Percentiles rank a stretch among this genome's conserved stretches.
Conservation (phyloP, 495 filamentous ascomycete species). For the Astrothelium subdiscretum region DNA sequence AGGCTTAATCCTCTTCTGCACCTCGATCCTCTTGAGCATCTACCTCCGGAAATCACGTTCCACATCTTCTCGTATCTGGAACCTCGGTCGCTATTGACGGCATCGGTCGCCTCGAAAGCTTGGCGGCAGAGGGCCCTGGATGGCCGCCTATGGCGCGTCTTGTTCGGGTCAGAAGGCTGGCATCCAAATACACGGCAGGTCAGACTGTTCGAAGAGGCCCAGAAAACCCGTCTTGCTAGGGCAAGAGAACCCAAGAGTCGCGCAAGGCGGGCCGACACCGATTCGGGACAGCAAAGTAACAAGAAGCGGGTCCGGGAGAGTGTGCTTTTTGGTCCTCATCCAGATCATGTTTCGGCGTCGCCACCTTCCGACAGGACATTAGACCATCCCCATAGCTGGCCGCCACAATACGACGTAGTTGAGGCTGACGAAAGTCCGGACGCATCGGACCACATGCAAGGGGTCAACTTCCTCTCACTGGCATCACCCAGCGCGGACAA, state of each 20-base stretch:
- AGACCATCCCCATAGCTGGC: slow-evolving; percentile 19
- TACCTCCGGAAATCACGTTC: slow-evolving; percentile 80
- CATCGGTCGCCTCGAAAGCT: slow-evolving; percentile 62
- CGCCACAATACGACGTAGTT: slow-evolving; percentile 27
- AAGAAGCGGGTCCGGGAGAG: slow-evolving; percentile 41
- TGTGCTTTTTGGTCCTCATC: slow-evolving; percentile 31
- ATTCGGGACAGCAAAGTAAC: slow-evolving; percentile 36
- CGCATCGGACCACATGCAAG: slow-evolving; percentile 3
- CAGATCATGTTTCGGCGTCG: slow-evolving; percentile 11
- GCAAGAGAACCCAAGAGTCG: slow-evolving; percentile 31
- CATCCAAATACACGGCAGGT: slow-evolving; percentile 56
- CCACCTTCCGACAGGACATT: slow-evolving; percentile 15
- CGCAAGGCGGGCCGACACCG: slow-evolving; percentile 33
- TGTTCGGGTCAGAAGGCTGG: slow-evolving; percentile 82
- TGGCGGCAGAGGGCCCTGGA: slow-evolving; percentile 81
- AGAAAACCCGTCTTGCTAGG: slow-evolving; percentile 32
- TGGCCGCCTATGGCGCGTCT: slow-evolving; percentile 68
- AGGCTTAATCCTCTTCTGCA: slow-evolving; percentile 67
- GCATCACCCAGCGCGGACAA: not conserved
- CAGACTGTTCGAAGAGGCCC: slow-evolving; percentile 50
- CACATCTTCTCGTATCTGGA: slow-evolving; percentile 81
- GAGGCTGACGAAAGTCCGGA: slow-evolving; percentile 31
- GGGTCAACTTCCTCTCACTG: not conserved
- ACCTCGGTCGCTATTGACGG: slow-evolving; percentile 60
- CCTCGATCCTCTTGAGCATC: slow-evolving; percentile 75